Evolutionary conservation across 2,329 filamentous ascomycete species (phyloP), one percentile per base, ranked within the genome.

Genomic region (Talaromyces albobiverticillius): DNA sequence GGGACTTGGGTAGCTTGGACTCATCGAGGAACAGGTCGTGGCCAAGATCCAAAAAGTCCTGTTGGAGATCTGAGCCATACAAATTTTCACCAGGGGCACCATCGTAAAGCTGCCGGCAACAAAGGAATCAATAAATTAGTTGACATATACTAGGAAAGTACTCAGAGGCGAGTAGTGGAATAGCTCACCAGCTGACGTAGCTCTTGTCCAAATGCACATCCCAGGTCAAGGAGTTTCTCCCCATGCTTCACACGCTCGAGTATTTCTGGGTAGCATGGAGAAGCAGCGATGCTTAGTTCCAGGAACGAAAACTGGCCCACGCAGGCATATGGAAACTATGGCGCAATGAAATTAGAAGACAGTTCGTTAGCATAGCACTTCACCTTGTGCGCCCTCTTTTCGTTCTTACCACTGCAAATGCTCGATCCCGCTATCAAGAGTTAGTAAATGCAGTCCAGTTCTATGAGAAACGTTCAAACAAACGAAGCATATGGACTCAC

Each of bases 21-120:
- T 76, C 75, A 57, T 87, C 86, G 41, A 78, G 75, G 69, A 88
- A 89, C 20, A 88, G 73, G 53, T 86, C 82, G 65, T 86, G 84
- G 34, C 82, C 82, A n/a, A 82, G 65, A 11, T 82, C 73, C 47
- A 84, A 72, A 59, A 84, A 81, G 11, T 69, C 69, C 16, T 71
- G 60, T 38, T 78, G 72, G 2, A 81, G 56, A 57, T 83, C 81
- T 2, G 72, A 71, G 18, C 78, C 81, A 56, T 76, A 76, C 14
- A 84, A 65, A 45, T 76, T 74, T 13, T 70, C 63, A 6, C 74
- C 68, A 25, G 75, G 67, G 8, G 79, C 79, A 18, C 81, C 81
- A 53, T 81, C 78, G 48, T 69, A 67, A 29, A 29, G 26, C 26
- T 29, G 10, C n/a, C n/a, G n/a, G n/a, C n/a, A n/a, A n/a, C n/a